Evolutionary conservation across 2,329 filamentous ascomycete species (phyloP).

Genomic region (Ascochyta fabae): DNA sequence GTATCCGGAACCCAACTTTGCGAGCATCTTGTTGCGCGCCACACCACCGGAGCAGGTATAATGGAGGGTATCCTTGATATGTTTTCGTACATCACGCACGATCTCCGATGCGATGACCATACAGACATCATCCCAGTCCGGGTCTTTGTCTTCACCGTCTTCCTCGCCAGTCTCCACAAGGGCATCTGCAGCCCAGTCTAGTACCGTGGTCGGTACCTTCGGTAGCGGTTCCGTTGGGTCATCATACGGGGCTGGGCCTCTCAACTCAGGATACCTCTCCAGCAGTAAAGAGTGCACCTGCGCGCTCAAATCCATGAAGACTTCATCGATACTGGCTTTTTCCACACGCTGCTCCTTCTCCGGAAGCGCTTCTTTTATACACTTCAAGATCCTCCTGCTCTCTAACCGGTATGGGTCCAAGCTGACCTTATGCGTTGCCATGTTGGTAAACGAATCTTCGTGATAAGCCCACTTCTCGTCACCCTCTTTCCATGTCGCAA

Average conservation of each 20-base stretch:
- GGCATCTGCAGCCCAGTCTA: conserved; percentile 87
- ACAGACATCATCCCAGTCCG: conserved; percentile 95
- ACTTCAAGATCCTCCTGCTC: conserved; percentile 79
- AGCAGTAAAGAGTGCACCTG: conserved; percentile 80
- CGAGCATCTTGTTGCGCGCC: conserved; percentile 90
- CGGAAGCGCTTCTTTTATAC: conserved; percentile 77
- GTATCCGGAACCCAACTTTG: conserved; percentile 88
- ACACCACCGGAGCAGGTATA: conserved; percentile 95
- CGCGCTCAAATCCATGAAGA: conserved; percentile 89
- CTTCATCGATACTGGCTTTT: conserved; percentile 94
- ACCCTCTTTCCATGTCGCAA: conserved; percentile 92
- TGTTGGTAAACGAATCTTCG: conserved; percentile 77
- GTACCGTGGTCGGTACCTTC: conserved; percentile 71
- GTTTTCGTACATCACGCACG: conserved; percentile 73
- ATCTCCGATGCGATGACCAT: conserved; percentile 90
- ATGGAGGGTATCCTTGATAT: conserved; percentile 71
- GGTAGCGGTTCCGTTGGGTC: conserved; percentile 76
- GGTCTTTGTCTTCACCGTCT: conserved; percentile 74
- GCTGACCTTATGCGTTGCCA: conserved; percentile 90
- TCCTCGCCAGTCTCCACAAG: conserved; percentile 80
- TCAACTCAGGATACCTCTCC: conserved; percentile 76
- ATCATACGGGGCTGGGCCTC: conserved; percentile 71
- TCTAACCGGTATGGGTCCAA: conserved; percentile 89
- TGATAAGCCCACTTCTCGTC: conserved; percentile 92
- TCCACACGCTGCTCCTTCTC: conserved; percentile 74